Conservation (phyloP, 2,329 filamentous ascomycete species). For the Onygenales sp. region DNA sequence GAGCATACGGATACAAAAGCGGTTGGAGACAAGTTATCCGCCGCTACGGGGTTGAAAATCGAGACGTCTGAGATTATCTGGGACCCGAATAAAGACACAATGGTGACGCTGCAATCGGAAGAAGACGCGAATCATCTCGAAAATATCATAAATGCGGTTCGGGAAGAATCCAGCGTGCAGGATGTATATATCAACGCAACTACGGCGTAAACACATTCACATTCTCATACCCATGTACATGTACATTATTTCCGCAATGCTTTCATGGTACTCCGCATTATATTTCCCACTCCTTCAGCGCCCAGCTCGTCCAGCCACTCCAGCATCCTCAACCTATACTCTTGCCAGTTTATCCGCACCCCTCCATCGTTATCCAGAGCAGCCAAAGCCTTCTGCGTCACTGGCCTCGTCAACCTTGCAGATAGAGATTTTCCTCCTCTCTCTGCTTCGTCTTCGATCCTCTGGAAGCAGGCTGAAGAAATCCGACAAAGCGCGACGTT, state of each 20-base stretch:
- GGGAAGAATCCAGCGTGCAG: slow-evolving; percentile 64
- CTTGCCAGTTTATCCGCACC: slow-evolving; percentile 57
- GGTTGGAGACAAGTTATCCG: slow-evolving; percentile 55
- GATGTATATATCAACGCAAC: slow-evolving; percentile 64
- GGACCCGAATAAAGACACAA: slow-evolving; percentile 72
- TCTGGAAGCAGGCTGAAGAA: slow-evolving; percentile 38
- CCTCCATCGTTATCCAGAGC: slow-evolving; percentile 58
- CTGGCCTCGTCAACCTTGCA: slow-evolving; percentile 41
- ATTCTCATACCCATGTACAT: slow-evolving; percentile 13
- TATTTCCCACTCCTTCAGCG: slow-evolving; percentile 54
- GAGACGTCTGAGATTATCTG: slow-evolving; percentile 73
- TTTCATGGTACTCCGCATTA: slow-evolving; percentile 78
- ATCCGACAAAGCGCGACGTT: slow-evolving; percentile 37
- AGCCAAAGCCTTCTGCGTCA: slow-evolving; percentile 57
- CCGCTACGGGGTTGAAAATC: slow-evolving; percentile 56
- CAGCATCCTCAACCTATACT: slow-evolving; percentile 66
- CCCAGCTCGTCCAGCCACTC: slow-evolving; percentile 56
- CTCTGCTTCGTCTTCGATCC: slow-evolving; percentile 37
- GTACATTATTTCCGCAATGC: slow-evolving; percentile 47
- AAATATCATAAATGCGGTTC: slow-evolving; percentile 43
- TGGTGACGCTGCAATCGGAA: slow-evolving; percentile 51
- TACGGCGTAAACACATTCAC: background rate
- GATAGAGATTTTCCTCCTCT: slow-evolving; percentile 14
- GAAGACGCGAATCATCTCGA: slow-evolving; percentile 49
- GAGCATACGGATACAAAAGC: slow-evolving; percentile 56